phyloP scores from a whole-genome alignment of 2,329 filamentous ascomycete species.

The Penicillium aurantiogriseum region DNA sequence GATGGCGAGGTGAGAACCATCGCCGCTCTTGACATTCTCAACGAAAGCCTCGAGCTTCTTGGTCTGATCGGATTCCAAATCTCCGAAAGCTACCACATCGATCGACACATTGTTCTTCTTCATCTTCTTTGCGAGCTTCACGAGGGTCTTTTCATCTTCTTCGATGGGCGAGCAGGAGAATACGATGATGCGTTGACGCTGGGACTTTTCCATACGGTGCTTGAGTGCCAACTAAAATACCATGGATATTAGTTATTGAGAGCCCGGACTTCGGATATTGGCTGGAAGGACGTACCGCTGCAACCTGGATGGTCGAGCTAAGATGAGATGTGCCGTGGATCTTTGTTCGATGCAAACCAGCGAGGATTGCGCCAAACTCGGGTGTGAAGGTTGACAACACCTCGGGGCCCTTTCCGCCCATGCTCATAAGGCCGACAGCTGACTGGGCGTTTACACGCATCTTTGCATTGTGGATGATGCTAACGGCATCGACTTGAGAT shows the following conservation, averaged over 20 bases:
- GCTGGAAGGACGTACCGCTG: conserved; percentile 65
- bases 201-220: conserved; percentile 96
- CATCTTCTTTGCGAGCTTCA: conserved; percentile 94
- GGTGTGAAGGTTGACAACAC: conserved; percentile 94
- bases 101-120: conserved; percentile 96
- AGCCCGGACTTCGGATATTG: not conserved
- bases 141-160: conserved; percentile 84
- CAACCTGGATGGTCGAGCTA: conserved; percentile 91
- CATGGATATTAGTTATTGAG: conserved; percentile 11
- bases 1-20: conserved; percentile 86
- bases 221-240: conserved; percentile 81
- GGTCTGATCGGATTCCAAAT: conserved; percentile 83
- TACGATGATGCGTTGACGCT: conserved; percentile 93
- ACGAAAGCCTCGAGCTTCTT: conserved; percentile 92
- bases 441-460: conserved; percentile 95
- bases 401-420: conserved; percentile 96
- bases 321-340: conserved; percentile 87
- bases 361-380: conserved; percentile 92
- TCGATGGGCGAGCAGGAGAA: conserved; percentile 92
- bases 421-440: conserved; percentile 96
- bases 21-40: conserved; percentile 84
- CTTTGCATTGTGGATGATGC: conserved; percentile 92
- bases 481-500: conserved; percentile 91
- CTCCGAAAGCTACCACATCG: conserved; percentile 93
- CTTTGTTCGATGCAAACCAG: conserved; percentile 89